Base-by-base conservation (phyloP, 2,329 filamentous ascomycete species). In the Sphaerulina populicola region DNA sequence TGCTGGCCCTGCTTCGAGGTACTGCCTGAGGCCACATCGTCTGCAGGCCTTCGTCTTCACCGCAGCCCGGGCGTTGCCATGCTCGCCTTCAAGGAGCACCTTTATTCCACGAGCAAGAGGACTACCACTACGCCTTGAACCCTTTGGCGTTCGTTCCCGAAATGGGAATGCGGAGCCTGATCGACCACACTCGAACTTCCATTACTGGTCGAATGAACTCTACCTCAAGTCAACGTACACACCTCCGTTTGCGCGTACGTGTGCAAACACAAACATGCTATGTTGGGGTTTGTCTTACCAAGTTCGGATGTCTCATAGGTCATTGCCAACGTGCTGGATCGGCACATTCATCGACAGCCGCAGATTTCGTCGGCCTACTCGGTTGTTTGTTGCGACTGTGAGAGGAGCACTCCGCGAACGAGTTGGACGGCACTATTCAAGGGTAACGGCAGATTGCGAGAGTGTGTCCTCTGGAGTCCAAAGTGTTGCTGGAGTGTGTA, bases 211-310 rank as follows among this genome's bases (percentile, higher is more conserved):
- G 14, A n/a, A 29, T 37, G 5, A n/a, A 11, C 12, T 12, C 31
- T 5, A 9, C 14, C 33, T 21, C 55, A 29, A 27, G 18, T 2
- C 29, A 46, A 52, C 23, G 60, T 54, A 3, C 50, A 40, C 30
- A 53, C 62, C 7, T 49, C 57, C 12, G 61, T 62, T 33, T 64
- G 58, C 53, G 49, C 60, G 1, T 62, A 62, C 39, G 60, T 2
- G 23, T 60, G 4, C 41, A 35, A 10, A 57, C 59, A 6, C 61
- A 59, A 2, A 62, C 60, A 1, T 51, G 56, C 4, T 51, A 54
- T 31, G 44, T 63, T 1, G 60, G 61, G 7, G 46, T 57, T 5
- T 42, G 49, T 6, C 56, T 64, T 2, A 49, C 52, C 6, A 31
- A 51, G 1, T n/a, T 56, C 4, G 61, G 58, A 2, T 48, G 49